Conservation (phyloP, 1,284 basidiomycete species). For the Austroboletus niveus region DNA sequence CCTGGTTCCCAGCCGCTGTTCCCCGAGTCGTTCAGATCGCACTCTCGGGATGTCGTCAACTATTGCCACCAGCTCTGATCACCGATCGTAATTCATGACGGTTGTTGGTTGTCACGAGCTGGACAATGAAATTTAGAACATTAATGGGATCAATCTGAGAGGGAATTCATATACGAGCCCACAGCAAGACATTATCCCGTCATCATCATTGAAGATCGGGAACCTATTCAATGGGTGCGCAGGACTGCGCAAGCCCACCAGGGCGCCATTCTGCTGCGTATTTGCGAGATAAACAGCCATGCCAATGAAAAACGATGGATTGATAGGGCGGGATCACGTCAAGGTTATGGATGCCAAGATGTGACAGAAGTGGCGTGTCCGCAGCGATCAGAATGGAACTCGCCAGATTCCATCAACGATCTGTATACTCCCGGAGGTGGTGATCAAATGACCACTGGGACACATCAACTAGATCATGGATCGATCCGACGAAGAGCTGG, state of each 20-base stretch:
- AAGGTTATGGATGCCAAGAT: constrained; percentile 56
- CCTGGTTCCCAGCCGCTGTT: constrained; percentile 10
- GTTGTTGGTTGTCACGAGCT: constrained; percentile 55
- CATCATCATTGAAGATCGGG: constrained; percentile 25
- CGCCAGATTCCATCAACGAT: constrained; percentile 55
- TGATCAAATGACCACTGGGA: constrained; percentile 47
- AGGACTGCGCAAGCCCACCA: constrained; percentile 41
- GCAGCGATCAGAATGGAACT: constrained; percentile 53
- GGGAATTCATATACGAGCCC: constrained; percentile 51
- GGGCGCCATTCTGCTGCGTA: constrained; percentile 56
- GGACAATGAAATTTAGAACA: constrained; percentile 62
- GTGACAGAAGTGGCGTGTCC: constrained; percentile 55
- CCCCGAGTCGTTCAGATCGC: constrained; percentile 7
- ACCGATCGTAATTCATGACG: constrained; percentile 43
- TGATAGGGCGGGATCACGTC: constrained; percentile 49
- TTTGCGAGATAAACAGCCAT: constrained; percentile 45
- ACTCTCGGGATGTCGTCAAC: constrained; percentile 4
- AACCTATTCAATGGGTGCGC: not conserved
- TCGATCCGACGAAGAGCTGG: constrained; percentile 62
- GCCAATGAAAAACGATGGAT: constrained; percentile 44
- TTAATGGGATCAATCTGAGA: constrained; percentile 63
- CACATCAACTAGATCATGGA: constrained; percentile 55
- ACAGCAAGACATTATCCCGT: constrained; percentile 50
- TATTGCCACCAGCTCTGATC: constrained; percentile 11
- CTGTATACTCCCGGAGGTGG: constrained; percentile 56